Percentiles rank a stretch among this genome's conserved stretches.
Evolutionary conservation across 2,329 filamentous ascomycete genomes (phyloP).

Genomic region (Lachnellula suecica): DNA sequence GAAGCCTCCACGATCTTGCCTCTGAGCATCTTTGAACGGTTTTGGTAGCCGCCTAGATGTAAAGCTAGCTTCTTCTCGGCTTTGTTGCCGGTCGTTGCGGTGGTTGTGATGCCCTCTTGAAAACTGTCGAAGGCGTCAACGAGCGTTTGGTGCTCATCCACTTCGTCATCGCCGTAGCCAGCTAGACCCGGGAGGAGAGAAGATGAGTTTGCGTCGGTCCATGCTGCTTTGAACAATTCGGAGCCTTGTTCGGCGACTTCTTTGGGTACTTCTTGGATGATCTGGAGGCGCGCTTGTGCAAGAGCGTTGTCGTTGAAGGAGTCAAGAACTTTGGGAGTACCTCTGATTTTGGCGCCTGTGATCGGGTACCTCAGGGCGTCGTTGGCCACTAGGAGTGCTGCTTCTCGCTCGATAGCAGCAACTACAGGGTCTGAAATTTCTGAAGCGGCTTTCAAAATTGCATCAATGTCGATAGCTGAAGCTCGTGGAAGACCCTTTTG

Average conservation of each 20-base stretch:
- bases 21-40: constrained; percentile 76
- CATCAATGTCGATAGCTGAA: constrained; percentile 66
- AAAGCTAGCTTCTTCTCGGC: constrained; percentile 90
- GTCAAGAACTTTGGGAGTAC: constrained; percentile 58
- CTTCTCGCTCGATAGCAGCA: constrained; percentile 72
- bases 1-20: constrained; percentile 77
- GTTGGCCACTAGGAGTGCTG: constrained; percentile 75
- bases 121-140: constrained; percentile 69
- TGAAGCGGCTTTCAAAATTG: constrained; percentile 63
- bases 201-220: constrained; percentile 52
- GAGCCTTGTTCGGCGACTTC: constrained; percentile 49
- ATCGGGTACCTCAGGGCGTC: constrained; percentile 76
- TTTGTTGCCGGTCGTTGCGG: constrained; percentile 80
- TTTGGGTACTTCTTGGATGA: constrained; percentile 49
- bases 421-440: constrained; percentile 63
- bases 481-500: constrained; percentile 82
- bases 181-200: constrained; percentile 74
- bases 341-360: constrained; percentile 64
- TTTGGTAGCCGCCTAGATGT: constrained; percentile 86
- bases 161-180: constrained; percentile 74
- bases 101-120: constrained; percentile 69
- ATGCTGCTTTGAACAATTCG: constrained; percentile 52
- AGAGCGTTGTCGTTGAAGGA: constrained; percentile 70
- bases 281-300: constrained; percentile 72
- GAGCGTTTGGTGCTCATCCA: constrained; percentile 32